A percentile compares a stretch with the other conserved stretches of the same genome.
These are phyloP conservation scores for Suillus plorans DNA, from an alignment of 768 basidiomycete species.

Conservation along the genomic window DNA sequence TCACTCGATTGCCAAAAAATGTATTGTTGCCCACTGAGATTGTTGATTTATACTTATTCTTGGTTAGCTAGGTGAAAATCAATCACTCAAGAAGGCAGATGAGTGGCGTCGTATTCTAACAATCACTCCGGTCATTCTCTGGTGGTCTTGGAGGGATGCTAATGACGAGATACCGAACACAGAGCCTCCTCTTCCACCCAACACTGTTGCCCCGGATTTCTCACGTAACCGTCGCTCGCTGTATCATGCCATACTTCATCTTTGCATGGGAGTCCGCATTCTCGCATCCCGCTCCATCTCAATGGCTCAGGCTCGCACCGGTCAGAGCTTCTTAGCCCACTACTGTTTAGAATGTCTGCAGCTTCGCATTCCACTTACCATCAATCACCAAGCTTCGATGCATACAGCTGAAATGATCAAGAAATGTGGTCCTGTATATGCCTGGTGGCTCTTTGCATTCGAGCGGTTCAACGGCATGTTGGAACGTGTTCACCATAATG, in stretches of 20 bases:
- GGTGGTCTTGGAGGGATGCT: not conserved
- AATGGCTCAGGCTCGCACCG: not conserved
- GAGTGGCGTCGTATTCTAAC: not conserved
- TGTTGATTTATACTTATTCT: not conserved
- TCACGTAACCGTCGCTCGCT: not conserved
- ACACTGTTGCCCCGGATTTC: not conserved
- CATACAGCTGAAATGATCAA: conserved; percentile 25
- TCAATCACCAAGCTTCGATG: conserved; percentile 31
- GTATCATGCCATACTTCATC: not conserved
- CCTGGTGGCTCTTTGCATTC: conserved; percentile 37
- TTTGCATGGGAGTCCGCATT: not conserved
- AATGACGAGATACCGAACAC: not conserved
- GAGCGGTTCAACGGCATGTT: conserved; percentile 36
- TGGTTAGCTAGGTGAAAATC: not conserved
- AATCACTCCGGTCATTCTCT: not conserved
- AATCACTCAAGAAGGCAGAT: not conserved
- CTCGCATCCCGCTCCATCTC: not conserved
- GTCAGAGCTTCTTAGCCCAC: not conserved
- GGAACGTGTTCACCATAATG: conserved; percentile 32
- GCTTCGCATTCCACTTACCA: conserved; percentile 5
- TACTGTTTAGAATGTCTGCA: not conserved
- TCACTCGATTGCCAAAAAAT: not conserved
- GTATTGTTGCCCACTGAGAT: not conserved
- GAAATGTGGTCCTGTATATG: conserved; percentile 31
- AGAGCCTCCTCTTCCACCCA: not conserved